A percentile compares a stretch with the other conserved stretches of the same genome.
These are phyloP conservation scores for Mediolabrus comicus DNA, from an alignment of 108 stramenopile genomes.

Conservation along the genomic window DNA sequence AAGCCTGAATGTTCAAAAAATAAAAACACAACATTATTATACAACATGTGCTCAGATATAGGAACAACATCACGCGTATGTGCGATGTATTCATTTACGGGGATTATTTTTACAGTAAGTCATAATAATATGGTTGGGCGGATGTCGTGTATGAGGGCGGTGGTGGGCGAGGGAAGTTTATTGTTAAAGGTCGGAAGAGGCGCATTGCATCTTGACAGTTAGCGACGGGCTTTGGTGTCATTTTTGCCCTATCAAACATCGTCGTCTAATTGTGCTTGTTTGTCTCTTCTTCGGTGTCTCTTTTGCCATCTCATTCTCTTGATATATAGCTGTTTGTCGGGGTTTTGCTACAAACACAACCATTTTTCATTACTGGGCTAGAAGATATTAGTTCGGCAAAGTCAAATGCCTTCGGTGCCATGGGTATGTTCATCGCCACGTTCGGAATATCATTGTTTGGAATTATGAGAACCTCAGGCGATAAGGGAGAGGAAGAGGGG, in stretches of 20 bases:
- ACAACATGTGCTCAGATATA: slow-evolving; percentile 73
- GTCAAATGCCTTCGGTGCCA: slow-evolving; percentile 78
- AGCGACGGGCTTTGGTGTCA: too few relatives aligned
- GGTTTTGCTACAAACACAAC: slow-evolving; percentile 67
- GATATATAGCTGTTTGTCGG: slow-evolving; percentile 51
- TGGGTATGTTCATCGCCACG: slow-evolving; percentile 73
- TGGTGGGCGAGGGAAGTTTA: background rate
- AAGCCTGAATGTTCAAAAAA: background rate
- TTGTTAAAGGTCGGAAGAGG: background rate
- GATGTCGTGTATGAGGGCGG: background rate
- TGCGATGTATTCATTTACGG: slow-evolving; percentile 78
- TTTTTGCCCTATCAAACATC: background rate
- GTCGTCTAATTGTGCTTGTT: background rate
- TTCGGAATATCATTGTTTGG: slow-evolving; percentile 53
- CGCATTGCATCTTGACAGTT: background rate
- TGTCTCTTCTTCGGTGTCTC: background rate
- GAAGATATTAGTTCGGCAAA: slow-evolving; percentile 61
- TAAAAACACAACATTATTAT: background rate
- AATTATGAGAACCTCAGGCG: slow-evolving; percentile 15
- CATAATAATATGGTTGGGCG: too few relatives aligned
- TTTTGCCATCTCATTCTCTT: background rate
- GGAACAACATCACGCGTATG: slow-evolving; percentile 83
- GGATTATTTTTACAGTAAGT: slow-evolving; percentile 85
- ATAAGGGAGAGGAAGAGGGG: slow-evolving; percentile 29
- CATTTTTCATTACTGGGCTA: slow-evolving; percentile 83